Evolutionary conservation across 2,329 filamentous ascomycete species (phyloP), one percentile per base, ranked within the genome.

Genomic region (Clonostachys sp.): DNA sequence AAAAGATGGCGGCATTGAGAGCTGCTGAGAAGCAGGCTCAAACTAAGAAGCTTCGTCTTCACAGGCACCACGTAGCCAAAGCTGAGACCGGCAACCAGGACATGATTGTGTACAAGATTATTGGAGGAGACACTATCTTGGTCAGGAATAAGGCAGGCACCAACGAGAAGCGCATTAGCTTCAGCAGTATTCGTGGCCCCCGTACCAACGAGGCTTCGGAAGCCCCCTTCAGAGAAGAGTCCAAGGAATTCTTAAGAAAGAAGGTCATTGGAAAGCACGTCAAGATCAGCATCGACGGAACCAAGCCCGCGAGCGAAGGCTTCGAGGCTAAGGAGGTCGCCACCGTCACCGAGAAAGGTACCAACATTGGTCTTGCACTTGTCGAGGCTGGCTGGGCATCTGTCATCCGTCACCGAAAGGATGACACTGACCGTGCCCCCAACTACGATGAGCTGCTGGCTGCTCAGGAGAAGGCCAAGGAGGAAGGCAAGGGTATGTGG

Each of bases 311-410:
- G 3, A 86, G 78, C 3, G 92, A 96, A 53, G 91, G 89, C 10
- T 99, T 91, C 55, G 92, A 97, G 61, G 91, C 94, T 61, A 87
- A 91, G 47, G 94, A 99, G 55, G 94, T 99, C 60, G 92, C 89
- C 40, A 96, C 92, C 2, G 80, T 99, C 41, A 85, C 83, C 2
- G 77, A 87, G 45, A 89, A 88, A 63, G 86, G 86, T 68, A 94
- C 91, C 70, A 97, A 97, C 63, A 76, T 97, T 52, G 91, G 87
- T 51, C 70, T 97, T 38, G 65, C 81, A 45, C 75, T 97, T 38
- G 90, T 97, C n/a, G 89, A 96, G 70, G 89, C 88, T 55, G 94
- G 94, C 33, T 96, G 91, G 73, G 89, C 86, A 20, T 92, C 91
- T 1, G 94, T 99, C 9, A 95, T 99, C 60, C 86, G 94, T 51